Base-by-base conservation (phyloP, 192 early-diverging fungal genomes). In the Rhizophagus sp. region DNA sequence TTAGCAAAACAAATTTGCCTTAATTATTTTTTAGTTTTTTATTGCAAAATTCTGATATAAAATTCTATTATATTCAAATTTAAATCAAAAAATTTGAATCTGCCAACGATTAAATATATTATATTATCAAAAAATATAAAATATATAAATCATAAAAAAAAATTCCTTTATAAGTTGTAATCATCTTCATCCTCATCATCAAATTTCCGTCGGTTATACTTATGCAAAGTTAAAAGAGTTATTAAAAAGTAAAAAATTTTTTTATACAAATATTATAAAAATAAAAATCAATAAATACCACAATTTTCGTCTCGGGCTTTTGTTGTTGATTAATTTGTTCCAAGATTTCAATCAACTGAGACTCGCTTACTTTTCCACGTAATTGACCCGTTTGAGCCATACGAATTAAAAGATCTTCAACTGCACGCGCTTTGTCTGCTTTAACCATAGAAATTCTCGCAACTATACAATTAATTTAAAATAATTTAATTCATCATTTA, bases 401-500 rank as follows among this genome's bases (percentile, higher is more conserved):
- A 36, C 93, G 90, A 77, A 98, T 90, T 68, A 98, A 87, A 80
- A 97, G 87, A 74, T 96, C 95, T 80, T 98, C 95, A 17, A 98
- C 94, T 12, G 91, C 92, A 12, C 94, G 90, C 1, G 95, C 97
- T 84, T 94, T 93, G 13, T 96, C 95, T 1, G 90, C 88, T 82
- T 97, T 97, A 12, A 98, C 97, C 77, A 98, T 94, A 17, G 92
- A 90, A 74, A 97, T 97, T 25, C 95, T 90, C n/a, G 92, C 91
- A 84, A 97, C 94, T 94, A 12, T 47, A 80, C n/a, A 62, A 27
- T 19, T 39, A 39, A 34, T 36, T 61, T 34, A 17, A 73, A 47
- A 30, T 76, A 33, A 78, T 65, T 30, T n/a, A 0, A 8, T 65
- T 63, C 2, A 25, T 65, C 7, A 62, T 62, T 44, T 44, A 30